Base-by-base conservation (phyloP, 2,329 filamentous ascomycete genomes). In the Colletotrichum magnum region DNA sequence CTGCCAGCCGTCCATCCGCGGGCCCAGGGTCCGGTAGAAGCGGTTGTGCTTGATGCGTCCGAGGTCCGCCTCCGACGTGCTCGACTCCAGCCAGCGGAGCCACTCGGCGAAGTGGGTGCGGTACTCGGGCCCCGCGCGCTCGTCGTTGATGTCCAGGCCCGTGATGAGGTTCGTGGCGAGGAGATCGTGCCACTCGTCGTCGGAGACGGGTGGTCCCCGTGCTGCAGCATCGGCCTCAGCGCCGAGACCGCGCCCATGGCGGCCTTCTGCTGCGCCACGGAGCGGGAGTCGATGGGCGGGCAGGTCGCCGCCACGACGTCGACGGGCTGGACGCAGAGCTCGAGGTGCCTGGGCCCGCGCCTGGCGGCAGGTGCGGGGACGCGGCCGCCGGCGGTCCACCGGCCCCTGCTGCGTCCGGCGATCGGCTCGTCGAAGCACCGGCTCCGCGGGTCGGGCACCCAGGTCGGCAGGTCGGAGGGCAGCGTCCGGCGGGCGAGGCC, bases 81-180 rank as follows among this genome's bases (percentile, higher is more conserved):
- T 50, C 1, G 47, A 24, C 6, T 18, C 15, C 47, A 50, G 47
- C 47, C 47, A 50, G 10, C 18, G 15, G 21, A 50, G 7, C 3
- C n/a, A 50, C n/a, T 50, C 47, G 3, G 7, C 6, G 12, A 50
- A 50, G 47, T 50, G 18, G 15, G 1, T 5, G 47, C 47, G 47
- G 21, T 50, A 50, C 47, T 50, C 47, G 3, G 47, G n/a, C 47
- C 47, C 47, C 21, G 47, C 47, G 21, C 15, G 47, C 21, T 50
- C n/a, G 21, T 50, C 47, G 21, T 50, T n/a, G 47, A 50, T 50
- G 18, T 50, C n/a, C 16, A 50, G 47, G 10, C 47, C 47, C 47
- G 24, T 50, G 47, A 50, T 50, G 15, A 50, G 47, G 47, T 24
- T 50, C 47, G n/a, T 18, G 2, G 47, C 47, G 5, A 50, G 18